Percentiles rank a stretch among this genome's conserved stretches.
Evolutionary conservation across 1,139 yeast species (phyloP).

Genomic region (Lodderomyces pseudojiufengensis): DNA sequence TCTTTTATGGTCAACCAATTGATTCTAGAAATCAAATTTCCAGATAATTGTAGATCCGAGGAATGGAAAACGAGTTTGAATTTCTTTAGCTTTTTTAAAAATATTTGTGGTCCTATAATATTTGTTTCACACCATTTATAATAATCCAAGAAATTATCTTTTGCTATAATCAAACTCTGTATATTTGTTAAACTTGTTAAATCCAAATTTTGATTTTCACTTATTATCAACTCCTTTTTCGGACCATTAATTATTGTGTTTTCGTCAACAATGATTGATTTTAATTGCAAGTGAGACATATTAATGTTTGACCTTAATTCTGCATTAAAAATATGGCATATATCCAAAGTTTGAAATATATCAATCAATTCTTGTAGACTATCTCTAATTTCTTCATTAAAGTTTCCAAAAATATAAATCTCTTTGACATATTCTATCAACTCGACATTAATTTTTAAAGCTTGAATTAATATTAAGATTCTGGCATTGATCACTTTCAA

Average conservation of each 20-base stretch:
- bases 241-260: constrained; percentile 2
- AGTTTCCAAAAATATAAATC: constrained; percentile 20
- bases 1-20: constrained; percentile 18
- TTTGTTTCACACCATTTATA: no score
- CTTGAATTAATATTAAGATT: constrained; percentile 22
- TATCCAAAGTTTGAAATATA: constrained; percentile 9
- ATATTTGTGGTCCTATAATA: no score
- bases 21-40: constrained; percentile 11
- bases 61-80: constrained; percentile 19
- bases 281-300: constrained; percentile 9
- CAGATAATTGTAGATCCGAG: constrained; percentile 7
- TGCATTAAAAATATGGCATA: constrained; percentile 16
- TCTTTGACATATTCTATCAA: constrained; percentile 22
- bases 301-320: constrained; percentile 13
- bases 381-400: constrained; percentile 7
- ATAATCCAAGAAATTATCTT: no score
- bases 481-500: constrained; percentile 28
- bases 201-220: constrained; percentile 4
- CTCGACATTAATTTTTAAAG: constrained; percentile 27
- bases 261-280: constrained; percentile 10
- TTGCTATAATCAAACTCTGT: no score
- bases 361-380: constrained; percentile 13
- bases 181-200: no score
- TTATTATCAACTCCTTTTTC: constrained; percentile 13
- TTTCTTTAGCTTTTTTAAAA: constrained; percentile 10